A percentile compares a stretch with the other conserved stretches of the same genome.
phyloP scores from a whole-genome alignment of 495 filamentous ascomycete species.

The Xylaria curta region DNA sequence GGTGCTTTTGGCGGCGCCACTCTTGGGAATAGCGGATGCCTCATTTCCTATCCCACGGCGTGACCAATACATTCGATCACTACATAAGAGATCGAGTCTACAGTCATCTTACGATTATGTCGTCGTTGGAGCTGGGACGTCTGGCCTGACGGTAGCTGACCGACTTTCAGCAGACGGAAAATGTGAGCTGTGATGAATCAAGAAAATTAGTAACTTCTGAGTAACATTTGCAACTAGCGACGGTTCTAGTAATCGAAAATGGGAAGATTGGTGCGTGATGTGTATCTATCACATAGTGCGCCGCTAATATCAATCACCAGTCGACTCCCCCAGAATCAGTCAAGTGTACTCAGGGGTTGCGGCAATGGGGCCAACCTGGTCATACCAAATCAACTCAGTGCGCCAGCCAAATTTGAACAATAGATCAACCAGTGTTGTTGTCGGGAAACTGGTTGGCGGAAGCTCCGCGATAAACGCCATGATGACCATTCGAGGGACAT shows the following conservation, averaged over 20 bases:
- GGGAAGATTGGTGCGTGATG: constrained; percentile 43
- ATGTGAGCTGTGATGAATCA: constrained; percentile 14
- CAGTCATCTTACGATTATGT: constrained; percentile 49
- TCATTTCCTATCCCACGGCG: not conserved
- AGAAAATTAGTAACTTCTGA: not conserved
- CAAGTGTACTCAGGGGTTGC: constrained; percentile 37
- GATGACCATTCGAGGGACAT: constrained; percentile 48
- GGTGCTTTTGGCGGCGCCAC: not conserved
- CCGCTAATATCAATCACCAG: constrained; percentile 24
- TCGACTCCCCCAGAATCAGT: constrained; percentile 37
- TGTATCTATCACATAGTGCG: too few relatives aligned
- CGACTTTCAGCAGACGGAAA: constrained; percentile 53
- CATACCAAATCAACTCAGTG: constrained; percentile 53
- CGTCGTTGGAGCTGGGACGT: constrained; percentile 57
- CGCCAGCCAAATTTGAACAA: constrained; percentile 47
- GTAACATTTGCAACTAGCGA: constrained; percentile 28
- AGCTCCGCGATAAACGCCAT: constrained; percentile 57
- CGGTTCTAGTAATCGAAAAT: constrained; percentile 61
- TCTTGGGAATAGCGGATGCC: not conserved
- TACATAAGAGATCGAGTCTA: not conserved
- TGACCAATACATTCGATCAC: not conserved
- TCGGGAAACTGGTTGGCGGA: constrained; percentile 51
- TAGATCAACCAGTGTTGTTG: constrained; percentile 39
- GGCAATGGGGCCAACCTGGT: constrained; percentile 45
- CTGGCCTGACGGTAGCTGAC: constrained; percentile 56